phyloP scores from a whole-genome alignment of 2,329 filamentous ascomycete genomes.

The Aureobasidium melanogenum region DNA sequence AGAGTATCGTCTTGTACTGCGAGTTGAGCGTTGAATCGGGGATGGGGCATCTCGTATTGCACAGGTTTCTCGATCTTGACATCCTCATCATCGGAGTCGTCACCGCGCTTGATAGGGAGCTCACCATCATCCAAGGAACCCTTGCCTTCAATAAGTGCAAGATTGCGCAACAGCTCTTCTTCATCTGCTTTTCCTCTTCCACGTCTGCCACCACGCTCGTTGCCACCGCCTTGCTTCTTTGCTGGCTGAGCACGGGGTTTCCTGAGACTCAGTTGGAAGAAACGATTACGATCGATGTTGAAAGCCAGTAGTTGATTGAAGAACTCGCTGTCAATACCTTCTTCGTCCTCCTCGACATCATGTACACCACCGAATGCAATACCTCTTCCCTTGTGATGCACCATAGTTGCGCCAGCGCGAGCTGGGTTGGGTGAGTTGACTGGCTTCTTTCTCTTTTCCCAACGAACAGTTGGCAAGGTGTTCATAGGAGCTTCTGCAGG shows the following conservation, averaged over 20 bases:
- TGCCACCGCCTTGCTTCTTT: constrained; percentile 44
- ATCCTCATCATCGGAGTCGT: constrained; percentile 45
- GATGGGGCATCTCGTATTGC: constrained; percentile 77
- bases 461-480: constrained; percentile 64
- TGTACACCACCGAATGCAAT: constrained; percentile 93
- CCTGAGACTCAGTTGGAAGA: constrained; percentile 73
- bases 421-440: constrained; percentile 78
- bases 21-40: constrained; percentile 82
- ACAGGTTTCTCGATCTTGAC: constrained; percentile 44
- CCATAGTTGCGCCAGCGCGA: constrained; percentile 86
- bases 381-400: constrained; percentile 84
- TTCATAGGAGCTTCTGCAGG: constrained; percentile 55
- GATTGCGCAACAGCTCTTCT: constrained; percentile 77
- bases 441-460: constrained; percentile 89
- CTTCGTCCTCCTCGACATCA: constrained; percentile 37
- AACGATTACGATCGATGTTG: constrained; percentile 92
- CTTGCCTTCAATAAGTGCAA: constrained; percentile 76
- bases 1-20: constrained; percentile 86
- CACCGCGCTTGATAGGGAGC: constrained; percentile 19
- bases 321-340: constrained; percentile 95
- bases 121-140: constrained; percentile 40
- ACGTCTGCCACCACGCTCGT: constrained; percentile 53
- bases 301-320: constrained; percentile 88
- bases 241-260: constrained; percentile 62
- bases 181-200: constrained; percentile 83